phyloP scores from a whole-genome alignment of 441 rosid genomes.

The Erysimum cheiri region DNA sequence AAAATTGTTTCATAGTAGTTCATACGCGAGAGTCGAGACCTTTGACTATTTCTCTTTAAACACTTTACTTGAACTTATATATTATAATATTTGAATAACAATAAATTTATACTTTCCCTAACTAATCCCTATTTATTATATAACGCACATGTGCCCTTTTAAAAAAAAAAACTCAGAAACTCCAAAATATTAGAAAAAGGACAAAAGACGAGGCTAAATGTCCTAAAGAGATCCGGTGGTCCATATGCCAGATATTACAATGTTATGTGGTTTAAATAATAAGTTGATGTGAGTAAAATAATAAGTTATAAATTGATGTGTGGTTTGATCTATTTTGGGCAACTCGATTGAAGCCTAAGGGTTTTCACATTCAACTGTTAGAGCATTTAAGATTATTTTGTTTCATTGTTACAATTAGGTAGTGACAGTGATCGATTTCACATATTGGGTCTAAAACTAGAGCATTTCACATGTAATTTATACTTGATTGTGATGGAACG shows the following conservation, averaged over 20 bases:
- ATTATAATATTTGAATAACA: background rate
- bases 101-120: background rate
- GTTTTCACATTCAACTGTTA: slow-evolving; percentile 42
- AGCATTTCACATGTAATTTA: slow-evolving; percentile 35
- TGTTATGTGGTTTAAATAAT: no score
- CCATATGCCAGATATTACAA: slow-evolving; percentile 9
- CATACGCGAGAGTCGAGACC: slow-evolving; percentile 36
- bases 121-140: background rate
- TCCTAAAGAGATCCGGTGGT: slow-evolving; percentile 11
- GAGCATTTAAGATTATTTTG: slow-evolving; percentile 16
- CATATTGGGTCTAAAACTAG: slow-evolving; percentile 14
- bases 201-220: slow-evolving; percentile 15
- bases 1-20: slow-evolving; percentile 1
- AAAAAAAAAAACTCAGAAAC: slow-evolving; percentile 7
- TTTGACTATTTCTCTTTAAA: slow-evolving; percentile 32
- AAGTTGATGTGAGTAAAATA: slow-evolving; percentile 26
- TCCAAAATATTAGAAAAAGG: background rate
- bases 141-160: slow-evolving; percentile 29
- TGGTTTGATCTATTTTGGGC: slow-evolving; percentile 23
- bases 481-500: slow-evolving; percentile 22
- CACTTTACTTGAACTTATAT: slow-evolving; percentile 14
- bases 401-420: slow-evolving; percentile 26
- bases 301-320: background rate
- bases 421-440: slow-evolving; percentile 29
- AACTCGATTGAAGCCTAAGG: slow-evolving; percentile 24